Evolutionary conservation across 345 rosid species (phyloP).

Genomic region (Corymbia maculata): DNA sequence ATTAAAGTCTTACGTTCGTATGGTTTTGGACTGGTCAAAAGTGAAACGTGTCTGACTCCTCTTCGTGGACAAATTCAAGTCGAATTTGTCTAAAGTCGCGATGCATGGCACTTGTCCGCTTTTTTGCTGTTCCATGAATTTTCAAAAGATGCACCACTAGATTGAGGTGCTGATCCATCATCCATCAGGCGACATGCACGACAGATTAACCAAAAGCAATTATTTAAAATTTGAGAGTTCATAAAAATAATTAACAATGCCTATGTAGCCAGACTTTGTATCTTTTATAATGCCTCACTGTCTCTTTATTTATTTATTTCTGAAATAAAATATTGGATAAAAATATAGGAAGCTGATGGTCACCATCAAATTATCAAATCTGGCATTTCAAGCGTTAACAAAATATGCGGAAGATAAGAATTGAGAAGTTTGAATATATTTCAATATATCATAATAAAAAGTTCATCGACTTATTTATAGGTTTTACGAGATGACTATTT

Average conservation of each 20-base stretch:
- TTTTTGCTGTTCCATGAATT: not conserved
- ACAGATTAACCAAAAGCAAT: not conserved
- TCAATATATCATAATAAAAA: too few relatives aligned
- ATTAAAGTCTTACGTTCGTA: not conserved
- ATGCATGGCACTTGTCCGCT: not conserved
- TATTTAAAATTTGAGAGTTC: not conserved
- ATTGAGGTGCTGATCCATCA: not conserved
- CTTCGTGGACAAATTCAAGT: not conserved
- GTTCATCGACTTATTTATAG: too few relatives aligned
- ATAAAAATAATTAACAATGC: not conserved
- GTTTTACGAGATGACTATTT: not conserved
- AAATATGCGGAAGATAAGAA: not conserved
- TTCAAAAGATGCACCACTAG: not conserved
- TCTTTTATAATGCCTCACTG: not conserved
- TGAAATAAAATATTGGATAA: not conserved
- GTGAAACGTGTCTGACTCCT: not conserved
- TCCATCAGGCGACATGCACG: not conserved
- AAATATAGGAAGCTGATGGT: not conserved
- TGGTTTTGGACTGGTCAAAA: not conserved
- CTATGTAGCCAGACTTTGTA: not conserved
- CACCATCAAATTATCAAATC: not conserved
- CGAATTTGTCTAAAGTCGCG: not conserved
- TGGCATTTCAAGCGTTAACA: not conserved
- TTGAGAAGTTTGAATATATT: too few relatives aligned
- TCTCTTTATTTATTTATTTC: not conserved